Percentiles rank a stretch among this genome's conserved stretches.
Conservation (phyloP, 1,139 yeast genomes). For the Sugiyamaella grinbergsii region DNA sequence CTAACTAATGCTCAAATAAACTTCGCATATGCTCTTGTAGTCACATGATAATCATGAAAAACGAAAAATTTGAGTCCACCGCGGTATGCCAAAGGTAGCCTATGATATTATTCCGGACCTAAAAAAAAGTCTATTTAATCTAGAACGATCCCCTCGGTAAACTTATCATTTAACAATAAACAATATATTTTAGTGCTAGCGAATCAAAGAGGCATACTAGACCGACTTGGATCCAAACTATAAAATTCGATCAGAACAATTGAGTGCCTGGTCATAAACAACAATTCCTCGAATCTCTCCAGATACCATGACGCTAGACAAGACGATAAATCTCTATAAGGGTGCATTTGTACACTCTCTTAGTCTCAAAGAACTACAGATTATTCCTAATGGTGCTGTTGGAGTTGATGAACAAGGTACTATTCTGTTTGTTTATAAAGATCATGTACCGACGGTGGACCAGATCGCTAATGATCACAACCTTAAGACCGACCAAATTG, state of each 20-base stretch:
- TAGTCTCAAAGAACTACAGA: slow-evolving; percentile 50
- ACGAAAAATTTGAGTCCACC: neutral
- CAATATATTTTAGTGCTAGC: neutral
- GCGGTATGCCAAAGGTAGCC: slow-evolving; percentile 14
- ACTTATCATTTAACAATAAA: neutral
- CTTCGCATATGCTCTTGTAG: too few relatives aligned
- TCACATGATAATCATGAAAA: too few relatives aligned
- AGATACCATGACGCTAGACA: slow-evolving; percentile 23
- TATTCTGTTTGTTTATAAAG: slow-evolving; percentile 47
- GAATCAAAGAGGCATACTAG: neutral
- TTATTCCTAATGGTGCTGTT: slow-evolving; percentile 51
- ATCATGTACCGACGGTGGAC: slow-evolving; percentile 15
- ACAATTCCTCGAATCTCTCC: too few relatives aligned
- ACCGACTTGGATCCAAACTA: too few relatives aligned
- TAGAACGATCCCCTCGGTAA: neutral
- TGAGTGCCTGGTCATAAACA: too few relatives aligned
- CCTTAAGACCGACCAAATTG: slow-evolving; percentile 7
- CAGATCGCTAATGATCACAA: slow-evolving; percentile 13
- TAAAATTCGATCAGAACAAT: too few relatives aligned
- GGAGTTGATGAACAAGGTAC: slow-evolving; percentile 57
- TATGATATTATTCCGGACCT: neutral
- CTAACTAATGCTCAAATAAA: too few relatives aligned
- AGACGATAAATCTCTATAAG: slow-evolving; percentile 41
- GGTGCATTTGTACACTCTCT: slow-evolving; percentile 66
- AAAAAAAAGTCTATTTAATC: neutral